phyloP scores from a whole-genome alignment of 345 rosid species.

The Litchi chinensis region DNA sequence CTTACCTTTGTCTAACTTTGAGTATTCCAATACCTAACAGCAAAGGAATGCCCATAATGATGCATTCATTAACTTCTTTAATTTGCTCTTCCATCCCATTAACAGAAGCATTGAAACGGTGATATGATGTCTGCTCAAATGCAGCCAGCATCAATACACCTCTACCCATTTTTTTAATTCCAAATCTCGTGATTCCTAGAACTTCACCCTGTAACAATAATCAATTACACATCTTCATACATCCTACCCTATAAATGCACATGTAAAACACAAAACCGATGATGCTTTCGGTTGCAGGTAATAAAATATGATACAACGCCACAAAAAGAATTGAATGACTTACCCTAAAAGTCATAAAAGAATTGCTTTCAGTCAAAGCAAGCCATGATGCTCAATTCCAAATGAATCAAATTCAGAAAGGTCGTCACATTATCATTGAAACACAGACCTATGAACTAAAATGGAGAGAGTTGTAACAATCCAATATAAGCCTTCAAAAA shows the following conservation, averaged over 20 bases:
- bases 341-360: conserved; percentile 92
- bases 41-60: conserved; percentile 97
- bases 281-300: conserved; percentile 7
- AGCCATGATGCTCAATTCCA: too few relatives aligned
- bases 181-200: conserved; percentile 91
- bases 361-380: too few relatives aligned
- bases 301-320: background rate
- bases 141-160: conserved; percentile 94
- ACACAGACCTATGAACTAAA: too few relatives aligned
- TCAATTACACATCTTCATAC: conserved; percentile 8
- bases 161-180: conserved; percentile 91
- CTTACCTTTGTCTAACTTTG: conserved; percentile 83
- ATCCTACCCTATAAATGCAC: conserved; percentile 8
- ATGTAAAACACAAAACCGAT: background rate
- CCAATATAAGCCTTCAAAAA: too few relatives aligned
- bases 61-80: conserved; percentile 94
- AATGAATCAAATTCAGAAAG: too few relatives aligned
- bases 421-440: too few relatives aligned
- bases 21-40: conserved; percentile 85
- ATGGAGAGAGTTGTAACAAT: too few relatives aligned
- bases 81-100: conserved; percentile 75
- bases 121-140: conserved; percentile 86
- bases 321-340: conserved; percentile 18
- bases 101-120: conserved; percentile 77
- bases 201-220: conserved; percentile 77